Evolutionary conservation across 129 eudicot genomes (phyloP).

Genomic region (Oenanthe sinensis): DNA sequence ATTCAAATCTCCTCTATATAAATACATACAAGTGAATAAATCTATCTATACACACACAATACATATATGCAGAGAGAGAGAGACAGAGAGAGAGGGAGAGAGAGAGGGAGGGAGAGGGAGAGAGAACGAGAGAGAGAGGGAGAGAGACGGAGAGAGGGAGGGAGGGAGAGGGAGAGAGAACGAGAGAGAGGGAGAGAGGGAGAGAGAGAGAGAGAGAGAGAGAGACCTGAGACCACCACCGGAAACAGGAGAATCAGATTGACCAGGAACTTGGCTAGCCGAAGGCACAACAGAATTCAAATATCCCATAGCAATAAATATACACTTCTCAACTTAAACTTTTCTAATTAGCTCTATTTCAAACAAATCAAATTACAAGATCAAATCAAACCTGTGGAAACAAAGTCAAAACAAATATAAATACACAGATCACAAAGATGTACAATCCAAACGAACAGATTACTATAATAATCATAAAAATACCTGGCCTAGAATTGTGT

Average conservation of each 20-base stretch:
- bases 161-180: too few relatives aligned
- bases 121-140: too few relatives aligned
- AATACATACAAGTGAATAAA: background rate
- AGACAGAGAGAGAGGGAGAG: too few relatives aligned
- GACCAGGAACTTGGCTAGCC: slow-evolving; percentile 39
- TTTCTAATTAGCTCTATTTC: too few relatives aligned
- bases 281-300: slow-evolving; percentile 63
- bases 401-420: background rate
- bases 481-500: background rate
- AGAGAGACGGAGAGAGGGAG: too few relatives aligned
- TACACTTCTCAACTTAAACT: background rate
- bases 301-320: slow-evolving; percentile 53
- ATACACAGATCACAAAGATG: background rate
- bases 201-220: background rate
- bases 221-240: slow-evolving; percentile 76
- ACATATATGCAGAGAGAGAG: too few relatives aligned
- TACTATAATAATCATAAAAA: background rate
- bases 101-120: too few relatives aligned
- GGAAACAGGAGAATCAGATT: slow-evolving; percentile 50
- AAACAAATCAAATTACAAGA: background rate
- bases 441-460: background rate
- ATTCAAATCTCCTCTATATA: background rate
- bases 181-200: background rate
- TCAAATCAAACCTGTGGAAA: background rate
- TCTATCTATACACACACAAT: background rate